Evolutionary conservation across 129 eudicot species (phyloP).

Genomic region (Lonicera japonica): DNA sequence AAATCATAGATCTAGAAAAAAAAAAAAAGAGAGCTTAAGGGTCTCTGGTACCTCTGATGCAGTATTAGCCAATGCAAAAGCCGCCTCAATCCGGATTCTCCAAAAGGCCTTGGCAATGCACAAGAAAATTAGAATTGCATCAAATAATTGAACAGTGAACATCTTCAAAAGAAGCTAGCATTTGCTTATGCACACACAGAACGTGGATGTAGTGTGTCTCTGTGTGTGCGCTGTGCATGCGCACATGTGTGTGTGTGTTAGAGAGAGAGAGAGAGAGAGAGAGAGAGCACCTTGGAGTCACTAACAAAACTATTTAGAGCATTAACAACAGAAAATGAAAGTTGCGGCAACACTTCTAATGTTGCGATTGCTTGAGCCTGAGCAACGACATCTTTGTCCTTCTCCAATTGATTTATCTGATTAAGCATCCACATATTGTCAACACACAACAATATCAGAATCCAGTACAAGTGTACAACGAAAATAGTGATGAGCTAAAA

Average conservation of each 20-base stretch:
- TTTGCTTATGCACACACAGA: neutral
- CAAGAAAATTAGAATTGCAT: conserved; percentile 13
- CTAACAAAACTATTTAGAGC: conserved; percentile 56
- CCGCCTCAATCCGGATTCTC: conserved; percentile 95
- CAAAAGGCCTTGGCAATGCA: conserved; percentile 62
- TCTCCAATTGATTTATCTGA: conserved; percentile 93
- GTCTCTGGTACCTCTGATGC: conserved; percentile 61
- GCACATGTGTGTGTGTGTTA: neutral
- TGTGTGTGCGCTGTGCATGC: neutral
- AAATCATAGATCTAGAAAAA: neutral
- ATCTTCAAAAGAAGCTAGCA: neutral
- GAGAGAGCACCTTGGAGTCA: conserved; percentile 67
- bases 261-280: neutral
- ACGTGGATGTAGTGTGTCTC: too few relatives aligned
- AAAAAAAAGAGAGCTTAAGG: neutral
- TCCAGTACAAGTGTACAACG: too few relatives aligned
- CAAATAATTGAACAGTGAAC: neutral
- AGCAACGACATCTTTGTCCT: conserved; percentile 95
- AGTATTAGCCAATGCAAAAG: conserved; percentile 76
- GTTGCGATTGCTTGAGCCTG: conserved; percentile 83
- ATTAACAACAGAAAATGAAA: conserved; percentile 61
- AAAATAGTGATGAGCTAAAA: too few relatives aligned
- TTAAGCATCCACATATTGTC: conserved; percentile 8
- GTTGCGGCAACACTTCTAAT: conserved; percentile 64
- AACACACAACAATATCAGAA: neutral